Evolutionary conservation across 225 moss, liverwort and hornwort genomes (phyloP), one percentile per base, ranked within the genome.

Genomic region (Anthoceros angustus): DNA sequence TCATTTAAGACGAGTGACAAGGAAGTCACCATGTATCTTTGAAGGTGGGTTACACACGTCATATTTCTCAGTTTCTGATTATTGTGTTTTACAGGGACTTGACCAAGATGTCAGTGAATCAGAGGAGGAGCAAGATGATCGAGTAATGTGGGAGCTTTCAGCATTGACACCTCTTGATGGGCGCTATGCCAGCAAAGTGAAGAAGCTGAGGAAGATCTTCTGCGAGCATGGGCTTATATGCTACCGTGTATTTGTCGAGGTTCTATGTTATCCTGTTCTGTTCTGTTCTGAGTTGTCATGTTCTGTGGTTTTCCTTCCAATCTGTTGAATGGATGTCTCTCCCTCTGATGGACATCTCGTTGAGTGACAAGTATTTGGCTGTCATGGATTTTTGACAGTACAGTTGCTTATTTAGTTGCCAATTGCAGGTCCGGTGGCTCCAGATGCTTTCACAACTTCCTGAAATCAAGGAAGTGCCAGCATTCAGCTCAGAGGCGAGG

Each of bases 141-240:
- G 55, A 55, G 55, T 55, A 18, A 18, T 85, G 62, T 79, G 73
- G 45, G 87, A 87, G 74, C 73, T 87, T 65, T 85, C 80, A 11
- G 87, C 87, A 68, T 74, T 90, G 42, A 81, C 85, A 12, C 87
- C 87, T 6, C 70, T 87, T 25, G 83, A 90, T 73, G 83, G 90
- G 50, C 85, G 81, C 2, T 90, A 90, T 39, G 87, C 83, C 42
- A 79, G 73, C 74, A 80, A 77, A 62, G 40, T 90, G 71, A 87
- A 84, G 73, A 74, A 84, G 64, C 65, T 93, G 38, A 78, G 87
- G 70, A 68, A 77, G 67, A 78, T 86, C 65, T 87, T 87, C 69
- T 87, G 90, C 48, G 90, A 93, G 67, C 89, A 80, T 70, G 87
- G 86, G 63, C 82, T 93, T 49, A 87, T 86, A 74, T 78, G 87